Base-by-base conservation (phyloP, 306 rosid species). In the Boehmeria nivea region DNA sequence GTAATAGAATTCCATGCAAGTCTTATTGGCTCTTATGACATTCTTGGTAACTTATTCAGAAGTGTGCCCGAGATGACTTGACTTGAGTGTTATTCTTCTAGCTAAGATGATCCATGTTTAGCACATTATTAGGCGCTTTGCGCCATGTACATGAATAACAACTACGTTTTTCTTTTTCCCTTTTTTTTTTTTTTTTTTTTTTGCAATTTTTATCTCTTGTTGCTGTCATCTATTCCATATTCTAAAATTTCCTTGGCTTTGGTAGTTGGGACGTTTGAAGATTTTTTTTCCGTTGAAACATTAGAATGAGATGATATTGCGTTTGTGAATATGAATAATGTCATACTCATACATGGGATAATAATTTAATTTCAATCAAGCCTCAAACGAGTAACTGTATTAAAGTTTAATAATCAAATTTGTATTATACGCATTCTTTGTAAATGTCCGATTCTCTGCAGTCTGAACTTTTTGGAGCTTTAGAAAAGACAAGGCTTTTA, bases 401-500 rank as follows among this genome's bases (percentile, higher is more conserved):
- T 2, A 14, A 31, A 53, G 58, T 2, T 22, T 45, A 45, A 45
- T n/a, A 53, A 14, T 5, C 8, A n/a, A 54, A 21, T 34, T 54
- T 27, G 16, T 45, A 19, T 13, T 20, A 37, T 25, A 14, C 17
- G n/a, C 16, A 13, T 45, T 62, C 39, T 23, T 27, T 23, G 7
- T 64, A 20, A 37, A 21, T 15, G 10, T 42, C 53, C 18, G 43
- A 71, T 59, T 25, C 31, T 25, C 31, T 71, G 76, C 82, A 90
- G 97, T 84, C 95, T 64, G 97, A 90, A 66, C 65, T 84, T 72
- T 90, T 90, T 51, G 69, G 68, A 74, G 95, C 95, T 46, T 75
- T 90, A 31, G 81, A 82, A 70, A 80, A 66, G 80, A 74, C 86
- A 22, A 79, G 94, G 71, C 82, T 86, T 51, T 72, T 86, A 65